phyloP scores from a whole-genome alignment of 805 yeast species.

The Schizosaccharomyces cryophilus region DNA sequence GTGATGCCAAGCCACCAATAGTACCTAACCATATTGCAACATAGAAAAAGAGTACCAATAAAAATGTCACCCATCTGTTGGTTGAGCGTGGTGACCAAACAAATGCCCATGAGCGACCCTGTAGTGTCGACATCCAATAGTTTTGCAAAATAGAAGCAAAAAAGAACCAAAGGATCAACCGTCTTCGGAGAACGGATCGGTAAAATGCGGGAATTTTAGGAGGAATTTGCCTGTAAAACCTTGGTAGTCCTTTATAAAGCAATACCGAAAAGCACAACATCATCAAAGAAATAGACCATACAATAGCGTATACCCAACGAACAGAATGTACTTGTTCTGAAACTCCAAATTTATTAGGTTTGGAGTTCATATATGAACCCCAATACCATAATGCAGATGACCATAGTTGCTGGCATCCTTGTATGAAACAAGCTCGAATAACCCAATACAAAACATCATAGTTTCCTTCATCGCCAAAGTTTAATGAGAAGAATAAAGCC shows the following conservation, averaged over 20 bases:
- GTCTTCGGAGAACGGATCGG: neutral
- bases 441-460: neutral
- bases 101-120: slow-evolving; percentile 1
- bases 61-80: neutral
- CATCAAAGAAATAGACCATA: neutral
- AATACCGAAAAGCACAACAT: neutral
- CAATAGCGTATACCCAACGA: neutral
- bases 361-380: neutral
- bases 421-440: slow-evolving; percentile 1
- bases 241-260: neutral
- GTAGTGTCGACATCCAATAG: slow-evolving; percentile 1
- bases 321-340: neutral
- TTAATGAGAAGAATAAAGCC: neutral
- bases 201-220: slow-evolving; percentile 1
- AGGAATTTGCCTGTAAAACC: slow-evolving; percentile 1
- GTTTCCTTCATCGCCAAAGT: slow-evolving; percentile 2
- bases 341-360: neutral
- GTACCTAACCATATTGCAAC: neutral
- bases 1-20: neutral
- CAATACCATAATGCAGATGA: slow-evolving; percentile 3
- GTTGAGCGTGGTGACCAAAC: neutral
- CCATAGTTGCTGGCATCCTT: slow-evolving; percentile 2
- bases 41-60: neutral
- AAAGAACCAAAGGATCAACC: slow-evolving; percentile 1
- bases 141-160: neutral